These are phyloP conservation scores for Melocanna baccifera DNA, from an alignment of 176 grass and related monocot genomes.

Conservation along the genomic window DNA sequence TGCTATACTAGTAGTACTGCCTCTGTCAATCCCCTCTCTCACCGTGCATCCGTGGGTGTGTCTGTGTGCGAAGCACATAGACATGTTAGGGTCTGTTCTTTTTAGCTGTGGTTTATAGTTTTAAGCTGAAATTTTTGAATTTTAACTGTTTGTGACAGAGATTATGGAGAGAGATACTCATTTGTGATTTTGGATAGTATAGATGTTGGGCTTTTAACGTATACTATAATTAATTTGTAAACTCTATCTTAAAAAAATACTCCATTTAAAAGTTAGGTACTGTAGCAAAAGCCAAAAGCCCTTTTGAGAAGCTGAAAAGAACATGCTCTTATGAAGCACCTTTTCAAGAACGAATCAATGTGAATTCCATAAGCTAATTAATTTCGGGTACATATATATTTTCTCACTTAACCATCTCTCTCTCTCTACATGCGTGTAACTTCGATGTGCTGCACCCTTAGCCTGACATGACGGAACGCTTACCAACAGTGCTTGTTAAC, in stretches of 20 bases:
- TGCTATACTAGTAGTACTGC: conserved; percentile 21
- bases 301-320: no score
- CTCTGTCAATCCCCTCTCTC: neutral
- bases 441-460: neutral
- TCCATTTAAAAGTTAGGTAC: no score
- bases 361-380: neutral
- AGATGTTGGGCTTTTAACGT: no score
- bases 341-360: neutral
- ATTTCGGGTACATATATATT: neutral
- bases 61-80: neutral
- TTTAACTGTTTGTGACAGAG: no score
- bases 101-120: no score
- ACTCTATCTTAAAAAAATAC: no score
- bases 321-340: conserved; percentile 14
- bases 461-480: neutral
- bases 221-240: no score
- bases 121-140: no score
- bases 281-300: no score
- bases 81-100: no score
- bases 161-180: no score
- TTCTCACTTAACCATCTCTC: neutral
- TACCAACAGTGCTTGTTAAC: neutral
- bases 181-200: no score
- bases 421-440: neutral
- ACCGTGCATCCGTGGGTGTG: neutral